Base-by-base conservation (phyloP, 805 yeast species). In the Blastobotrys americana region DNA sequence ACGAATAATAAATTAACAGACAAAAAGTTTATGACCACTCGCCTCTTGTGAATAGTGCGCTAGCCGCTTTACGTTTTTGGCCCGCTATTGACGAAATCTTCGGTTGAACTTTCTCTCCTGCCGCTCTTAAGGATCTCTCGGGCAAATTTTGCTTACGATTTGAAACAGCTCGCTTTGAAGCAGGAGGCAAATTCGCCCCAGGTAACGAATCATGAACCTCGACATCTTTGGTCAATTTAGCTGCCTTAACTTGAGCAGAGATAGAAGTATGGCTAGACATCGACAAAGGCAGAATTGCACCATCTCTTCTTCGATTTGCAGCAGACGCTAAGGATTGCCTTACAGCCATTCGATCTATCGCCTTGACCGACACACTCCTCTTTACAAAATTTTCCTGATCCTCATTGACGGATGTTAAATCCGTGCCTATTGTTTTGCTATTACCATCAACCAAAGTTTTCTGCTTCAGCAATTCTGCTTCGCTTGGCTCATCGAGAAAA, bases 401-500 rank as follows among this genome's bases (percentile, higher is more conserved):
- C 4, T 39, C 44, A n/a, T 15, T 6, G 19, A 13, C 17, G 15
- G 19, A 6, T 13, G 19, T 15, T 3, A 18, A 27, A 10, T 15
- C 10, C 19, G 10, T 17, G 3, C 8, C 5, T 16, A 21, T 22
- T 13, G 21, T 33, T 8, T 39, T 31, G 23, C 16, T 18, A 6
- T 40, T 22, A 31, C 5, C 5, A 6, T 5, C 37, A 6, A 34
- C 27, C 27, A 10, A 13, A 17, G 16, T 17, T 28, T 37, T 22
- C 5, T 23, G 25, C 20, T 21, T 37, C 8, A 15, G 37, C 18
- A 15, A 25, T 13, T 43, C 45, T 2, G 15, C 43, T 3, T 41
- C 39, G 9, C 20, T 34, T 8, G 45, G 53, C 21, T 49, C 55
- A 16, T 48, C 53, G 23, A 53, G 39, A 39, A 53, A 53, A 13